These are phyloP conservation scores for Penicillium sclerotiorum DNA, from an alignment of 2,329 filamentous ascomycete species.

Conservation along the genomic window DNA sequence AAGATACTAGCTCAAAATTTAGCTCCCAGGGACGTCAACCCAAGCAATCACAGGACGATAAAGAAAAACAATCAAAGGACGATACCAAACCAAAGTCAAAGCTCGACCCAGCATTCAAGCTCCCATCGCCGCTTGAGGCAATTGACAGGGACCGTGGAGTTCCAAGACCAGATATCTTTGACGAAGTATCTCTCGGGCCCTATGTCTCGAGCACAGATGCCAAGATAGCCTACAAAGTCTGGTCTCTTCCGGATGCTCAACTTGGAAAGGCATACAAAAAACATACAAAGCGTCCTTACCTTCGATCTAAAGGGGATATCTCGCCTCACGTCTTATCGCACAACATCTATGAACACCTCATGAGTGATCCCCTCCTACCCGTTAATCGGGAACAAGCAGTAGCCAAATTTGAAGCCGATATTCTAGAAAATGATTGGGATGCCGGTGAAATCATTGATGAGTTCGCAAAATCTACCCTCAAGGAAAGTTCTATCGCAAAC, in stretches of 20 bases:
- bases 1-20: too few relatives aligned
- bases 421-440: slow-evolving; percentile 11
- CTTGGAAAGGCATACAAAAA: slow-evolving; percentile 18
- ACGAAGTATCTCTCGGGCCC: slow-evolving; percentile 31
- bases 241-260: slow-evolving; percentile 28
- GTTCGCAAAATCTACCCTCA: background rate
- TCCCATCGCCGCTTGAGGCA: background rate
- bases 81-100: background rate
- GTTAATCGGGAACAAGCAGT: slow-evolving; percentile 14
- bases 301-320: background rate
- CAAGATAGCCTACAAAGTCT: slow-evolving; percentile 30
- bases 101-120: background rate
- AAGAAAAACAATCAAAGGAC: background rate
- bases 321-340: slow-evolving; percentile 26
- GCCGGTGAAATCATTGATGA: background rate
- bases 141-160: background rate
- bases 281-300: slow-evolving; percentile 6
- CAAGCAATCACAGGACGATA: too few relatives aligned
- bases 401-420: slow-evolving; percentile 9
- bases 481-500: background rate
- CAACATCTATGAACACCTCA: slow-evolving; percentile 38
- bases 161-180: slow-evolving; percentile 28
- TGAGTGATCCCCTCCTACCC: slow-evolving; percentile 24
- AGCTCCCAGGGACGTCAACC: too few relatives aligned
- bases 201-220: slow-evolving; percentile 26